phyloP scores from a whole-genome alignment of 73 alveolate genomes.

The Breviolum minutum region DNA sequence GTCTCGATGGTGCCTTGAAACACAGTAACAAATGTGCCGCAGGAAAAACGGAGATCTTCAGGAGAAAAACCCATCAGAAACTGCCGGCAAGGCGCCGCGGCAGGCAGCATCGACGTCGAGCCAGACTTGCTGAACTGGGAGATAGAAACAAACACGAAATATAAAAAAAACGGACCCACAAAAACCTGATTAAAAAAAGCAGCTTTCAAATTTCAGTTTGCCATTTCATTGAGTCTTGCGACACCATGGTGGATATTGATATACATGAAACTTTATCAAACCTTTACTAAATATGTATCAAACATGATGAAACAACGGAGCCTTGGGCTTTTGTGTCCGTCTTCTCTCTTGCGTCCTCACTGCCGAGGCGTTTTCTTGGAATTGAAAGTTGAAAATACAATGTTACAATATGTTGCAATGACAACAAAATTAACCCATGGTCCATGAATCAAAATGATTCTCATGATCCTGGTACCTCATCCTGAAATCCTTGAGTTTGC shows the following conservation, averaged over 20 bases:
- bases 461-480: too few relatives aligned
- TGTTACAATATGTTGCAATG: background rate
- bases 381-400: background rate
- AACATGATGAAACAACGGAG: background rate
- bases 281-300: too few relatives aligned
- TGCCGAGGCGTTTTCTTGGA: too few relatives aligned
- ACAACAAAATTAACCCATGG: background rate
- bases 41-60: background rate
- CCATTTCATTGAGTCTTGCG: too few relatives aligned
- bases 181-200: too few relatives aligned
- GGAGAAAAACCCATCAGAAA: background rate
- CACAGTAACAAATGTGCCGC: background rate
- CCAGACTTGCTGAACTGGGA: conserved; percentile 89
- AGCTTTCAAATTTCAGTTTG: too few relatives aligned
- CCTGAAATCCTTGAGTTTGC: background rate
- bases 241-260: too few relatives aligned
- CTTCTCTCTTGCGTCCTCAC: conserved; percentile 74
- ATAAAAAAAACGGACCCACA: too few relatives aligned
- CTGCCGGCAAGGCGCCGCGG: conserved; percentile 31
- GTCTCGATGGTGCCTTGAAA: background rate
- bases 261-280: background rate
- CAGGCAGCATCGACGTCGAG: conserved; percentile 79
- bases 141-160: too few relatives aligned
- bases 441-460: background rate
- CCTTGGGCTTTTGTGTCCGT: conserved; percentile 91